These are phyloP conservation scores for Tricholoma matsutake DNA, from an alignment of 768 basidiomycete genomes.

Conservation along the genomic window DNA sequence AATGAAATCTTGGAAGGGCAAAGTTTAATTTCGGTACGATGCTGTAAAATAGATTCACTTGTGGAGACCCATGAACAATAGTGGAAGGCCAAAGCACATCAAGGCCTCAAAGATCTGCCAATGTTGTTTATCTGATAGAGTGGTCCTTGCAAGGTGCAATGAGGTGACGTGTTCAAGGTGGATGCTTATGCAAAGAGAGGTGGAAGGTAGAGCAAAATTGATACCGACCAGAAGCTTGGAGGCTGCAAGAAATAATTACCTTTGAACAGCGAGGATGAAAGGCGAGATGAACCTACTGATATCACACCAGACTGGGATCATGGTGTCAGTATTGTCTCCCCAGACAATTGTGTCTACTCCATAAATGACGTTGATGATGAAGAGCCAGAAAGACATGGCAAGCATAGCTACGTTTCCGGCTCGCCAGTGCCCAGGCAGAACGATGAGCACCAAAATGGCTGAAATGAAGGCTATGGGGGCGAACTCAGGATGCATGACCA, in stretches of 20 bases:
- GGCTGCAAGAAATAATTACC: conserved; percentile 25
- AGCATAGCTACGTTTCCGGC: conserved; percentile 12
- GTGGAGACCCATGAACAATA: conserved; percentile 43
- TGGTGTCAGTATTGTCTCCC: conserved; percentile 30
- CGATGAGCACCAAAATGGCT: conserved; percentile 26
- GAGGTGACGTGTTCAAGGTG: conserved; percentile 50
- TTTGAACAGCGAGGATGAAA: no score
- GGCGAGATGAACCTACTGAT: conserved; percentile 37
- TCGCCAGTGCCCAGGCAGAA: conserved; percentile 23
- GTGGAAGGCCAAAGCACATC: conserved; percentile 40
- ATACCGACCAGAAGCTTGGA: conserved; percentile 41
- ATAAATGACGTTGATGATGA: conserved; percentile 22
- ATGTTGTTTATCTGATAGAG: conserved; percentile 21
- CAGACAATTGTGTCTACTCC: conserved; percentile 43
- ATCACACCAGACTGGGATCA: conserved; percentile 43
- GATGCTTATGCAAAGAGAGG: conserved; percentile 44
- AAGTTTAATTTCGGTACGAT: neutral
- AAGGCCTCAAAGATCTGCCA: conserved; percentile 28
- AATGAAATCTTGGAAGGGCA: conserved; percentile 34
- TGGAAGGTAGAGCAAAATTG: conserved; percentile 43
- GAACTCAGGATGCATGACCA: conserved; percentile 21
- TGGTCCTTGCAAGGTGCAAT: conserved; percentile 15
- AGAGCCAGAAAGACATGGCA: conserved; percentile 8
- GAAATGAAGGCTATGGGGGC: conserved; percentile 23
- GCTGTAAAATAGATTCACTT: conserved; percentile 19